phyloP scores from a whole-genome alignment of 139 green algal species.

The Picochlorum sp. region DNA sequence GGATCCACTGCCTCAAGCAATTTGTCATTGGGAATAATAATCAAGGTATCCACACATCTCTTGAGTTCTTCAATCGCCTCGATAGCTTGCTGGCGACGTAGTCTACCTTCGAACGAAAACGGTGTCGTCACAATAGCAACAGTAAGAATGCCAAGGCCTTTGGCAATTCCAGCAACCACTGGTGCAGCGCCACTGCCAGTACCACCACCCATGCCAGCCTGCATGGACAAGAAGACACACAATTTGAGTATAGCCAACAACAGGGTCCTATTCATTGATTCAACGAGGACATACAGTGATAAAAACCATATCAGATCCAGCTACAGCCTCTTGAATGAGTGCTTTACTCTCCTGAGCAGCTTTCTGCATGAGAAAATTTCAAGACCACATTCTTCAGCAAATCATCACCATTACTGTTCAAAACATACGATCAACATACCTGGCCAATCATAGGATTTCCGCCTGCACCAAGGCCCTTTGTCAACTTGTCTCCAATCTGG shows the following conservation, averaged over 20 bases:
- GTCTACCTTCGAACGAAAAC: conserved; percentile 87
- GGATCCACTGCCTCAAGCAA: conserved; percentile 67
- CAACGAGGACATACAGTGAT: conserved; percentile 52
- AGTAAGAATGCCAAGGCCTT: conserved; percentile 69
- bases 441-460: conserved; percentile 74
- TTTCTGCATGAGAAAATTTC: too few relatives aligned
- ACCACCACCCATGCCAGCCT: conserved; percentile 81
- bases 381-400: neutral
- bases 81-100: conserved; percentile 35
- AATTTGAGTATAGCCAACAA: neutral
- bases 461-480: conserved; percentile 76
- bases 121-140: conserved; percentile 89
- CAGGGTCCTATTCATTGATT: neutral
- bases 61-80: conserved; percentile 68
- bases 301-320: conserved; percentile 88
- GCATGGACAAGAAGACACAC: neutral
- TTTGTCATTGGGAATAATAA: conserved; percentile 87
- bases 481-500: conserved; percentile 83
- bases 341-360: conserved; percentile 62
- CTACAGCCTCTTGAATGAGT: conserved; percentile 53
- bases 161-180: conserved; percentile 70
- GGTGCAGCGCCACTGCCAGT: conserved; percentile 86
- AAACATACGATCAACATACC: too few relatives aligned
- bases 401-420: conserved; percentile 6
- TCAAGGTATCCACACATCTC: conserved; percentile 69